Evolutionary conservation across 208 protist species (phyloP), one percentile per base, ranked within the genome.

Genomic region (Trypanosoma avium): DNA sequence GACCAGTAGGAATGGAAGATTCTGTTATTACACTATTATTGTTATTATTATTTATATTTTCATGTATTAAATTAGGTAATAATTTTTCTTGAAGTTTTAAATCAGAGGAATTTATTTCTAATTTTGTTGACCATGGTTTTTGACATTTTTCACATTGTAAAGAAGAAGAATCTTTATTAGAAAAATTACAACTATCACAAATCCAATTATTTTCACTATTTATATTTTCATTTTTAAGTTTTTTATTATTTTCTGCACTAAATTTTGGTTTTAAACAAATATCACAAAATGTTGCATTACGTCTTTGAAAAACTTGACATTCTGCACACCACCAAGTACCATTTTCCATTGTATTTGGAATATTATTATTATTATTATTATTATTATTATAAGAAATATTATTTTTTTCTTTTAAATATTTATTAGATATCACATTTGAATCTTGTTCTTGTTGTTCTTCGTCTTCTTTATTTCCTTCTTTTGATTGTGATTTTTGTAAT

Each of bases 241-340:
- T 30, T 13, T 40, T 13, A 15, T 27, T 36, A 12, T 13, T 53
- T 26, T 30, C 57, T 17, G 66, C 67, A 15, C 60, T 27, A 15
- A 29, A 22, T 17, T 79, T 75, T 26, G 86, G 75, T 0, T 61
- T 63, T 1, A 95, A 81, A 56, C 89, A 95, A 30, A 93, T 86
- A 57, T 95, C 89, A 75, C 89, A 95, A 72, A 92, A 95, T 27
- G 43, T 67, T 8, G 67, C 84, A 49, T 95, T 95, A 49, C 86
- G 84, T 1, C 89, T 79, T 21, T 90, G 84, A 17, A 82, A 26
- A 19, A 95, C 82, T 50, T 95, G 85, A 68, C 89, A 95, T 45
- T 73, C 59, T 3, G 36, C 38, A 61, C 89, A 95, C 75, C 79
- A 89, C 89, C 89, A 95, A 38, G 74, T 63, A 38, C 72, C 75